Percentiles rank a stretch among this genome's conserved stretches.
These are phyloP conservation scores for Cladobotryum mycophilum DNA, from an alignment of 2,329 filamentous ascomycete genomes.

Conservation along the genomic window DNA sequence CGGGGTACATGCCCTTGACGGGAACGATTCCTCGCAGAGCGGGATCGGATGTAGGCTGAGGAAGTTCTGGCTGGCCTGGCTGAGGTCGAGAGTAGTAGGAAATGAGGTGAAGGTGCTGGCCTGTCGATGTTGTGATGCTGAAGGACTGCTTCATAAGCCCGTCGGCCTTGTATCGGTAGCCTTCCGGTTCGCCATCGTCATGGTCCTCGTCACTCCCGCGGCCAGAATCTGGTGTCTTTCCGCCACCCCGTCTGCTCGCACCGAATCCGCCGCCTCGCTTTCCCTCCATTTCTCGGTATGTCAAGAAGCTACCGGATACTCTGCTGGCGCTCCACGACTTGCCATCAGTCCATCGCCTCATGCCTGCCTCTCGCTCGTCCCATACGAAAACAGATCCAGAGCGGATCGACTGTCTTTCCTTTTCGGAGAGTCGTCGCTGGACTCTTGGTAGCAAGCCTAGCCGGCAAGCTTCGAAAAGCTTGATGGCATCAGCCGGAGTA, in stretches of 20 bases:
- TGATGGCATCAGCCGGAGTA: constrained; percentile 94
- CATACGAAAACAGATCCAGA: constrained; percentile 99
- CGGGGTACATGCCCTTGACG: constrained; percentile 92
- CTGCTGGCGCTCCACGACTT: constrained; percentile 99
- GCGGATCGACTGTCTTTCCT: constrained; percentile 91
- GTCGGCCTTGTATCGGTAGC: constrained; percentile 91
- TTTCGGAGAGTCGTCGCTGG: constrained; percentile 88
- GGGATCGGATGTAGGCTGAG: constrained; percentile 76
- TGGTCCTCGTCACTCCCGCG: constrained; percentile 80
- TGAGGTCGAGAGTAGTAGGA: constrained; percentile 89
- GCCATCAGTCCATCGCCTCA: constrained; percentile 97
- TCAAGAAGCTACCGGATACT: constrained; percentile 94
- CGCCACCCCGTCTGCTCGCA: constrained; percentile 49
- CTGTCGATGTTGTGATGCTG: constrained; percentile 85
- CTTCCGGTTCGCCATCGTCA: constrained; percentile 78
- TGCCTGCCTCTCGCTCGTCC: constrained; percentile 97
- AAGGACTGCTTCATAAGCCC: constrained; percentile 99
- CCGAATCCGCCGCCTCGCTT: constrained; percentile 80
- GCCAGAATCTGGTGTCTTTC: constrained; percentile 78
- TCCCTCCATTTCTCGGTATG: constrained; percentile 98
- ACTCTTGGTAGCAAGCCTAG: constrained; percentile 85
- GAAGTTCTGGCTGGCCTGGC: constrained; percentile 63
- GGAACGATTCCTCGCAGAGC: constrained; percentile 75
- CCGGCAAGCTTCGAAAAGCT: constrained; percentile 95
- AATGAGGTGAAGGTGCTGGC: constrained; percentile 93